Percentiles rank a stretch among this genome's conserved stretches.
phyloP scores from a whole-genome alignment of 1,284 basidiomycete genomes.

The Chalciporus sp. region DNA sequence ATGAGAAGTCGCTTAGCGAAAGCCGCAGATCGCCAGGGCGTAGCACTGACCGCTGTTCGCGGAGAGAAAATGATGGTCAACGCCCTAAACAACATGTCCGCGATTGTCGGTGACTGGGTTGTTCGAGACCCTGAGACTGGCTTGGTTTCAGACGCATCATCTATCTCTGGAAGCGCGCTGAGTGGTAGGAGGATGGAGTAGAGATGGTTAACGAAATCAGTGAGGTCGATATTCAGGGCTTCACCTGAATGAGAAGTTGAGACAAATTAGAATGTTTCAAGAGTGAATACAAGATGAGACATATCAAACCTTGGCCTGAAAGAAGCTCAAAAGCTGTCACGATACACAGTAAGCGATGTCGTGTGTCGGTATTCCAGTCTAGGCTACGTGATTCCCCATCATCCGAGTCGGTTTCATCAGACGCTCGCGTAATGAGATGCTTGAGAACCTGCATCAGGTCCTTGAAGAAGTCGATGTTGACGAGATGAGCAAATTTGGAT shows the following conservation, averaged over 20 bases:
- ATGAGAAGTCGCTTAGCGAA: conserved; percentile 90
- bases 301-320: conserved; percentile 81
- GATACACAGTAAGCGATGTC: conserved; percentile 83
- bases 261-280: conserved; percentile 12
- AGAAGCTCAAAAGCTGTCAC: conserved; percentile 96
- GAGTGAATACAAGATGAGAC: conserved; percentile 22
- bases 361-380: conserved; percentile 41
- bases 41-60: conserved; percentile 56
- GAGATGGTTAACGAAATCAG: conserved; percentile 82
- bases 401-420: conserved; percentile 45
- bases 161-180: conserved; percentile 54
- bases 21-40: conserved; percentile 83
- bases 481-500: conserved; percentile 91
- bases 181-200: conserved; percentile 72
- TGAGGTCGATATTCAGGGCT: conserved; percentile 93
- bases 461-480: conserved; percentile 99
- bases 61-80: conserved; percentile 79
- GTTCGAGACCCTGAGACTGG: conserved; percentile 26
- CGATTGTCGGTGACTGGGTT: conserved; percentile 42
- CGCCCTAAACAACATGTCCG: conserved; percentile 85
- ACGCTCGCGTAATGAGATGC: conserved; percentile 64
- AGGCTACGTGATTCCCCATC: conserved; percentile 34
- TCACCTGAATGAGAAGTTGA: conserved; percentile 60
- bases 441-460: conserved; percentile 91
- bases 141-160: conserved; percentile 34